These are phyloP conservation scores for Nakazawaea ernobii DNA, from an alignment of 805 yeast species.

Conservation along the genomic window DNA sequence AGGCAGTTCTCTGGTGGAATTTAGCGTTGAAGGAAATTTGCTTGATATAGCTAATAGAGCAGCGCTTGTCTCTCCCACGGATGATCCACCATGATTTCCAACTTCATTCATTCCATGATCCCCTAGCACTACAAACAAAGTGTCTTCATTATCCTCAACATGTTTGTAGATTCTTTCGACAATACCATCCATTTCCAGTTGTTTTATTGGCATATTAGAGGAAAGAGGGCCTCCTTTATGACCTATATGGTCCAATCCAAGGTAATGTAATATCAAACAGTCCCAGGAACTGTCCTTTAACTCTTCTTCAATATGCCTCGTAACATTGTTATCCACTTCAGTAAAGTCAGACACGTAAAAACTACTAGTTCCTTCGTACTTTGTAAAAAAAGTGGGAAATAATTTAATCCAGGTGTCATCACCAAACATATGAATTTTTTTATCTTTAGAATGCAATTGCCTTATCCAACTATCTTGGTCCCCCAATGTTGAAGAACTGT, in stretches of 20 bases:
- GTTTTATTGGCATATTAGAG: slow-evolving; percentile 74
- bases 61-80: slow-evolving; percentile 87
- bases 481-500: slow-evolving; percentile 57
- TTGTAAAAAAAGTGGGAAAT: slow-evolving; percentile 65
- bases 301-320: slow-evolving; percentile 71
- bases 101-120: slow-evolving; percentile 97
- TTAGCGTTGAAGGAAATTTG: slow-evolving; percentile 30
- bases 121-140: slow-evolving; percentile 74
- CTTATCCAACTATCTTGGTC: slow-evolving; percentile 84
- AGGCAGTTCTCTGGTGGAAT: slow-evolving; percentile 31
- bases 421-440: slow-evolving; percentile 77
- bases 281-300: slow-evolving; percentile 64
- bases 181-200: slow-evolving; percentile 77
- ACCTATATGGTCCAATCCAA: slow-evolving; percentile 96
- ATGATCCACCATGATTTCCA: slow-evolving; percentile 96
- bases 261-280: slow-evolving; percentile 77
- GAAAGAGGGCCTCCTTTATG: slow-evolving; percentile 93
- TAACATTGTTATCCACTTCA: slow-evolving; percentile 90
- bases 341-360: slow-evolving; percentile 94
- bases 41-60: slow-evolving; percentile 69
- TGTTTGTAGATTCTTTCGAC: slow-evolving; percentile 43
- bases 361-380: slow-evolving; percentile 82
- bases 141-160: slow-evolving; percentile 28
- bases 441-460: slow-evolving; percentile 45
- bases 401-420: slow-evolving; percentile 97